Base-by-base conservation (phyloP, 2,329 filamentous ascomycete genomes). In the Aspergillus sp. region DNA sequence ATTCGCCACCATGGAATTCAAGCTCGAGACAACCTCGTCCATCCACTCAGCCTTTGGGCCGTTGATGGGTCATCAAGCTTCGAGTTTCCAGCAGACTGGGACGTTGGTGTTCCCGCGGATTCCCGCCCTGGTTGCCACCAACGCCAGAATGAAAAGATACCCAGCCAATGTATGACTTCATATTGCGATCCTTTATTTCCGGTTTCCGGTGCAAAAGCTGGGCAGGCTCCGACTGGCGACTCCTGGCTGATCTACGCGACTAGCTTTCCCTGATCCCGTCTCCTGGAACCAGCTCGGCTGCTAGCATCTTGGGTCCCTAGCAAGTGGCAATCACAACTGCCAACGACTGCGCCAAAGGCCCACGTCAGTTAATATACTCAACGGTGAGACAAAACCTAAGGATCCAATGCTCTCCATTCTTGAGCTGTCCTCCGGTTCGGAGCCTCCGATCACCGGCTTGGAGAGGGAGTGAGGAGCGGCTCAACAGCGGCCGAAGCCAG, bases 181-280 rank as follows among this genome's bases (percentile, higher is more conserved):
- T 48, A 12, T 8, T 4, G 14, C 12, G 5, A 37, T n/a, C 23
- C 48, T 50, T 31, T 43, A 33, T 15, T 27, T 52, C 49, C 39
- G 39, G 9, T 51, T 44, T n/a, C 11, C n/a, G 17, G 46, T 11
- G 44, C 27, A 9, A 17, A 33, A 21, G 49, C 49, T 53, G 41
- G 51, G 27, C 41, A n/a, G 27, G 2, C 40, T 52, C 50, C 39
- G 50, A 52, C 50, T 52, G 50, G 50, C 23, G 49, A 33, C 49
- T 25, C 39, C 39, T 15, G 15, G 43, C 53, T 58, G 59, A 61
- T 61, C 58, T 55, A 50, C 61, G 48, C 52, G 41, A 57, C 56
- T 56, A 61, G 51, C 51, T 52, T 61, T 58, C 33, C 60, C 49
- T 52, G 54, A 60, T 64, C 62, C 63, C 57, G 59, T 60, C 61